These are phyloP conservation scores for Plantago coronopus DNA, from an alignment of 305 asterid genomes.

Conservation along the genomic window DNA sequence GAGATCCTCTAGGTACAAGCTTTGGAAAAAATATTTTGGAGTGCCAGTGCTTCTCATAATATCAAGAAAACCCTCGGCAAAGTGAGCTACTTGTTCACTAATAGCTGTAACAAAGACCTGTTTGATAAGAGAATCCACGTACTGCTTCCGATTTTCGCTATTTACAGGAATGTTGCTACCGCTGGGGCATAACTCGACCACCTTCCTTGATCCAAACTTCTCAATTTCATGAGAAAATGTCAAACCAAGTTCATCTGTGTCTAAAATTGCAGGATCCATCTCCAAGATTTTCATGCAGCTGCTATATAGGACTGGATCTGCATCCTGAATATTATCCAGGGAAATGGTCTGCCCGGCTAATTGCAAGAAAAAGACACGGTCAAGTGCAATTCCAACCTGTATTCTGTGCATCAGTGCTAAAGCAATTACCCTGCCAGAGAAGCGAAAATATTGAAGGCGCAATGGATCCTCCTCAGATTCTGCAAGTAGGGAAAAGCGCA, in stretches of 20 bases:
- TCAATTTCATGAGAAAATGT: not conserved
- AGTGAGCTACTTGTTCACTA: not conserved
- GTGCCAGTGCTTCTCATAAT: not conserved
- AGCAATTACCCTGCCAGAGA: slow-evolving; percentile 17
- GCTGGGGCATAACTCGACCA: not conserved
- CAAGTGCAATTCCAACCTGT: slow-evolving; percentile 70
- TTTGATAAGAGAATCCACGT: not conserved
- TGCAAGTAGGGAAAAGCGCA: not conserved
- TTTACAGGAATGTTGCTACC: not conserved
- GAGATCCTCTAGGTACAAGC: not conserved
- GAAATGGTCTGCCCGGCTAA: slow-evolving; percentile 53
- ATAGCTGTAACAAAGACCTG: not conserved
- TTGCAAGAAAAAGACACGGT: slow-evolving; percentile 65
- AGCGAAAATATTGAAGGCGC: not conserved
- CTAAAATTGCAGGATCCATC: slow-evolving; percentile 1
- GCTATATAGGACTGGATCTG: slow-evolving; percentile 65
- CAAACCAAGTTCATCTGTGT: not conserved
- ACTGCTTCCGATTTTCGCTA: not conserved
- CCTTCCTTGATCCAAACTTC: not conserved
- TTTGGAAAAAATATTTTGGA: slow-evolving; percentile 18
- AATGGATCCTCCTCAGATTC: slow-evolving; percentile 42
- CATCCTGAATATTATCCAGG: slow-evolving; percentile 65
- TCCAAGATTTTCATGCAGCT: slow-evolving; percentile 79
- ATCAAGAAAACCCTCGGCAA: not conserved
- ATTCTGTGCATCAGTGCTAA: slow-evolving; percentile 29